These are phyloP conservation scores for Porphyrellus cyaneotinctus DNA, from an alignment of 768 basidiomycete species.

Conservation along the genomic window DNA sequence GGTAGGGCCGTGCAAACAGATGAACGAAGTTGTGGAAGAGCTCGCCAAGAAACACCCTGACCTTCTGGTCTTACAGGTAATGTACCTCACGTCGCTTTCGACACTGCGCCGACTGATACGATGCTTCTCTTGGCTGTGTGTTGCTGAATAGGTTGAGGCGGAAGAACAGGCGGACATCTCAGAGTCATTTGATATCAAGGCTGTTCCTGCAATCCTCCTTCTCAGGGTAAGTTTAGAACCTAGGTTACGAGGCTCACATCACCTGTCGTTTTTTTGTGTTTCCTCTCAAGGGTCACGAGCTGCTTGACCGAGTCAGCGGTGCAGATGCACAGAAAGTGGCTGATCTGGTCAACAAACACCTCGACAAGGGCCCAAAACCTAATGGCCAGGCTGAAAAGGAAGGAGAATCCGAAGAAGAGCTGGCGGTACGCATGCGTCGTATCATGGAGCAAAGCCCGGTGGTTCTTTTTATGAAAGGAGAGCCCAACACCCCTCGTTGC, in stretches of 20 bases:
- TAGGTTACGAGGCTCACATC: not conserved
- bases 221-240: constrained; percentile 55
- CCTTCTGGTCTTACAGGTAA: constrained; percentile 72
- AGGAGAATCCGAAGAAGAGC: constrained; percentile 60
- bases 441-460: constrained; percentile 80
- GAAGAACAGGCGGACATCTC: constrained; percentile 78
- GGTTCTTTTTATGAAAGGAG: constrained; percentile 91
- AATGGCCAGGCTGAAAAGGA: constrained; percentile 26
- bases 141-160: constrained; percentile 66
- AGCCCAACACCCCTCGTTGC: constrained; percentile 71
- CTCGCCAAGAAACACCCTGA: constrained; percentile 67
- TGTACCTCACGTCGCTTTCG: constrained; percentile 6
- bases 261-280: not conserved
- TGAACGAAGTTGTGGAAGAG: constrained; percentile 76
- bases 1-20: constrained; percentile 87
- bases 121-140: not conserved
- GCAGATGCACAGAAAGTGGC: constrained; percentile 71
- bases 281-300: constrained; percentile 71
- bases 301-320: constrained; percentile 74
- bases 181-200: constrained; percentile 88
- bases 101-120: not conserved
- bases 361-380: constrained; percentile 22
- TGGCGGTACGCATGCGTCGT: constrained; percentile 55
- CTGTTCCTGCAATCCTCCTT: constrained; percentile 82
- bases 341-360: constrained; percentile 55